Percentiles rank a stretch among this genome's conserved stretches.
These are phyloP conservation scores for Chytriomyces confervae DNA, from an alignment of 192 early-diverging fungal species.

Conservation along the genomic window DNA sequence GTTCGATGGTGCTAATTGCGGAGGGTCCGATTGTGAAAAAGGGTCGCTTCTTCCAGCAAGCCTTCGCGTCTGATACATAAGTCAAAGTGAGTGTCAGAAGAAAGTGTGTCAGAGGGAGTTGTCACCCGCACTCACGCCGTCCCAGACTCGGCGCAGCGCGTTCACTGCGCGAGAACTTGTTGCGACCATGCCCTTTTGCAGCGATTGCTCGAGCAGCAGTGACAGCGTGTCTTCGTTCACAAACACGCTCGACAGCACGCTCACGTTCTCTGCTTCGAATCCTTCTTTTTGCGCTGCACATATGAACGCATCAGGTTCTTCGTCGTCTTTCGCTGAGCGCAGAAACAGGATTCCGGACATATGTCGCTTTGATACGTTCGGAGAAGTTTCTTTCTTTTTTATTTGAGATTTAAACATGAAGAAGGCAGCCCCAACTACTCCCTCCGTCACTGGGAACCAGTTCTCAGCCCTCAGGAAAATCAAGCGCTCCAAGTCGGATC, in stretches of 20 bases:
- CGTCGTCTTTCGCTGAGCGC: neutral
- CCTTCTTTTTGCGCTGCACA: neutral
- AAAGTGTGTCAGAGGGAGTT: too few species aligned
- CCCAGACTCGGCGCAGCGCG: too few species aligned
- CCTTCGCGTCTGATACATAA: neutral
- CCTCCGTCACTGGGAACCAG: neutral
- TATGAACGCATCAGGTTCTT: neutral
- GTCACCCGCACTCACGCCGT: too few species aligned
- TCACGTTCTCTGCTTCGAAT: neutral
- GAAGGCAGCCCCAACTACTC: too few species aligned
- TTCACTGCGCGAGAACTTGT: neutral
- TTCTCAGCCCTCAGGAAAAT: conserved; percentile 12
- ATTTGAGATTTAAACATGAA: neutral
- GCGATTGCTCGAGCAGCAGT: neutral
- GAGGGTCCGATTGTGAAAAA: neutral
- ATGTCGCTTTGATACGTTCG: neutral
- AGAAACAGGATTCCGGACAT: too few species aligned
- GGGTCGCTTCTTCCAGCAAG: neutral
- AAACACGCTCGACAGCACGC: neutral
- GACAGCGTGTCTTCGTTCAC: neutral
- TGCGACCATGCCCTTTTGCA: neutral
- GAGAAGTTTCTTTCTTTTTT: neutral
- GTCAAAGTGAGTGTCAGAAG: neutral
- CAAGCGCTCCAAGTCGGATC: conserved; percentile 11
- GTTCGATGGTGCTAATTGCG: neutral